Base-by-base conservation (phyloP, 2,329 filamentous ascomycete genomes). In the Fusarium sp. region DNA sequence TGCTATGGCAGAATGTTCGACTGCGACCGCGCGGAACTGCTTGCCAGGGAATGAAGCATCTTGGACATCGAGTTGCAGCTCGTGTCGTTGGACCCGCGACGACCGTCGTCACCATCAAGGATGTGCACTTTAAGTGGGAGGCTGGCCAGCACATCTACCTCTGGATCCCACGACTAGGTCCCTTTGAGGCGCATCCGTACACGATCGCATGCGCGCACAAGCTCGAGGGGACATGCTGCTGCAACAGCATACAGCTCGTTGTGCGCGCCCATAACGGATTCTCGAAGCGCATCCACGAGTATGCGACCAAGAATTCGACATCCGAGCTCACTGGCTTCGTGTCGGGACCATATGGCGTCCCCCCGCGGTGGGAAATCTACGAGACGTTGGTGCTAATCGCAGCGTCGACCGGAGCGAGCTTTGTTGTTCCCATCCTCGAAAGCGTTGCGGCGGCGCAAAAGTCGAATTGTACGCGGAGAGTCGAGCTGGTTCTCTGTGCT, bases 371-470 rank as follows among this genome's bases (percentile, higher is more conserved):
- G 83, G 79, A 86, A 43, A 77, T 83, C 0, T 88, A 83, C 69
- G 86, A 88, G 72, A 85, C 84, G 0, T 72, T 88, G 39, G 75
- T 88, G 5, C 76, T 88, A 4, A 83, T 88, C 38, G 85, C 85
- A 0, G 85, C 85, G 1, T 88, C 85, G 1, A 88, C 86, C 0
- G 86, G 86, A n/a, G 83, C 85, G 2, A 88, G 85, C 4, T 88
- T 85, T 52, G 85, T 83, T 2, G 73, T 88, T 6, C 85, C 85
- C 0, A 84, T 88, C 4, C 75, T 88, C 1, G 85, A 88, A 64
- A 81, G 79, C 58, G 76, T 86, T 2, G 77, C 85, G 2, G 76
- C 78, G 29, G 71, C 76, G 0, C 74, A 74, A 9, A 63, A 55
- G 2, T 74, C 74, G 3, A 79, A 77, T 10, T 88, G 85, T 64